Base-by-base conservation (phyloP, 495 filamentous ascomycete species). In the Baudoinia panamericana region DNA sequence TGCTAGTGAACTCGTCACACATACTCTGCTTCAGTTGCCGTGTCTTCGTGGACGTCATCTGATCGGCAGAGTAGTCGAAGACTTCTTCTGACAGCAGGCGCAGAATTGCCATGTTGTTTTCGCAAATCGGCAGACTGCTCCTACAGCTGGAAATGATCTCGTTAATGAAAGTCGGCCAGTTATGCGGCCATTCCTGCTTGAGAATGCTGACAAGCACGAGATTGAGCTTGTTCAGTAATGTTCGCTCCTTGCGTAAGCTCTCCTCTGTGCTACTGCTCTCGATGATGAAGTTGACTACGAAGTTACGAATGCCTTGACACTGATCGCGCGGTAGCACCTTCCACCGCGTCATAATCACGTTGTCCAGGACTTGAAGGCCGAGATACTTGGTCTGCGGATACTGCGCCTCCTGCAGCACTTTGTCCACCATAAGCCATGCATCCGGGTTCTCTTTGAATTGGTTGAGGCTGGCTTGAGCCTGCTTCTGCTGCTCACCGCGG, bases 131-230 rank as follows among this genome's bases (percentile, higher is more conserved):
- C 22, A 96, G 70, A 60, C 82, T 93, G 41, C 81, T 84, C 53
- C 87, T 85, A 57, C 87, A 95, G 20, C 88, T 92, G 9, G 83
- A 80, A 51, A 96, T 85, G 57, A 99, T 96, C 70, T 99, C 90
- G 62, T 94, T 96, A 72, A 96, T 95, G 61, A 99, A 99, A 6
- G 84, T 93, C 7, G 92, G 90, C 90, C 90, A 99, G 66, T 96
- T 90, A 59, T 95, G 88, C n/a, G 90, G 90, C 90, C 90, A 99
- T 61, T 99, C 90, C 63, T 99, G 90, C 68, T 99, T 99, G 53
- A 99, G 64, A 41, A 99, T 90, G 25, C 84, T 93, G 48, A 99
- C 84, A 38, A 99, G 78, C 17, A 95, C 88, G 37, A 99, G 74
- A 49, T 99, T 96, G 31, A 99, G 73, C 66, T 99, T 96, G 69